Base-by-base conservation (phyloP, 1,284 basidiomycete genomes). In the Cerrena zonata region DNA sequence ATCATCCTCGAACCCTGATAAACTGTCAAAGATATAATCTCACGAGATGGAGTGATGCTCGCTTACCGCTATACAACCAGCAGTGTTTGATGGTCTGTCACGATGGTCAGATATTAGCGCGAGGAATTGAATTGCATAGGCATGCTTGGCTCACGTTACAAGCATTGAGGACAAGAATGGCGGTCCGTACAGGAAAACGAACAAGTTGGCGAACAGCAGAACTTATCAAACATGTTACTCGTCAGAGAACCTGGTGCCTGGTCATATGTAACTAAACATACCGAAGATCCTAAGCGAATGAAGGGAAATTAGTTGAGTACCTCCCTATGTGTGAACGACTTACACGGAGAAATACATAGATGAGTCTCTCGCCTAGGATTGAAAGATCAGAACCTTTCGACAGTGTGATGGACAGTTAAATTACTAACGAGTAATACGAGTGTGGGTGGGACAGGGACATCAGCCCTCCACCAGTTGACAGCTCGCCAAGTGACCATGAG, bases 11-110 rank as follows among this genome's bases (percentile, higher is more conserved):
- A 48, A 23, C 47, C 43, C 43, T 45, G 23, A 45, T 5, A 23
- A 45, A 23, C 5, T 45, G 23, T 26, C 15, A 45, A 15, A 21
- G 19, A 13, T 11, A 36, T 36, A 19, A 10, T 41, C 39, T 5
- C 11, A 26, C 19, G 24, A 15, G 18, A 23, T n/a, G 43, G 24
- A 22, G 43, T 10, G 24, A 18, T 11, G 24, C 21, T 7, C 5
- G 25, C 43, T 22, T 21, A 45, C 21, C 4, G 47, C 47, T 48
- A 48, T 37, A 37, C 47, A 48, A 23, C 27, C 47, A 10, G 37
- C 47, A 10, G 47, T 37, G 24, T 48, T 48, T 40, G 47, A 48
- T 15, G 47, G 47, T 34, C 47, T 48, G 25, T 19, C 5, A 34
- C 13, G 18, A 23, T 27, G 22, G 26, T 36, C 30, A 30, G 45